A percentile compares a stretch with the other conserved stretches of the same genome.
Evolutionary conservation across 768 basidiomycete species (phyloP).

Genomic region (Suillus ampliporus): DNA sequence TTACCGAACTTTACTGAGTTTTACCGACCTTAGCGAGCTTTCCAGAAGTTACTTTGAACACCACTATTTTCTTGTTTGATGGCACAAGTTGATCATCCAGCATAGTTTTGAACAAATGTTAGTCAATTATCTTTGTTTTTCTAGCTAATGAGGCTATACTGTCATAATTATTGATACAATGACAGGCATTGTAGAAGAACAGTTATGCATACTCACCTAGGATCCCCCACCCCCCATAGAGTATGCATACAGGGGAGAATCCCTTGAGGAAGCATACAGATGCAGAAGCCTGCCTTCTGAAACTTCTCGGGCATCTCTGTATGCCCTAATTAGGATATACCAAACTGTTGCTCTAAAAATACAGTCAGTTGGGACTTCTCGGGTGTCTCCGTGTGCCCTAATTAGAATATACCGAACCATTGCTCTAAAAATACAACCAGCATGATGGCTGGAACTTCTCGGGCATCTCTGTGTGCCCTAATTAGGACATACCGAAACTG

Average conservation of each 20-base stretch:
- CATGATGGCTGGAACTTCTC: conserved; percentile 1
- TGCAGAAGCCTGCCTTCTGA: background rate
- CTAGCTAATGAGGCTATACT: no score
- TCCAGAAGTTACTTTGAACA: no score
- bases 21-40: no score
- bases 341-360: background rate
- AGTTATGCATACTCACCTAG: background rate
- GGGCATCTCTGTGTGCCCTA: background rate
- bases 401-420: background rate
- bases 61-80: no score
- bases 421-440: background rate
- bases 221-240: background rate
- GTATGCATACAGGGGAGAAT: conserved; percentile 2
- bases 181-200: no score
- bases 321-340: background rate
- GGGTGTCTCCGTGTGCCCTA: background rate
- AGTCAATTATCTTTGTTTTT: no score
- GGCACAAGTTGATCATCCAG: no score
- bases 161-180: no score
- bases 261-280: background rate
- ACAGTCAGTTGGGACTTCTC: background rate
- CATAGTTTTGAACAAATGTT: no score
- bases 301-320: background rate
- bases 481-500: background rate
- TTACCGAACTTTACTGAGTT: no score